phyloP scores from a whole-genome alignment of 768 basidiomycete species.

The Suillus cothurnatus region DNA sequence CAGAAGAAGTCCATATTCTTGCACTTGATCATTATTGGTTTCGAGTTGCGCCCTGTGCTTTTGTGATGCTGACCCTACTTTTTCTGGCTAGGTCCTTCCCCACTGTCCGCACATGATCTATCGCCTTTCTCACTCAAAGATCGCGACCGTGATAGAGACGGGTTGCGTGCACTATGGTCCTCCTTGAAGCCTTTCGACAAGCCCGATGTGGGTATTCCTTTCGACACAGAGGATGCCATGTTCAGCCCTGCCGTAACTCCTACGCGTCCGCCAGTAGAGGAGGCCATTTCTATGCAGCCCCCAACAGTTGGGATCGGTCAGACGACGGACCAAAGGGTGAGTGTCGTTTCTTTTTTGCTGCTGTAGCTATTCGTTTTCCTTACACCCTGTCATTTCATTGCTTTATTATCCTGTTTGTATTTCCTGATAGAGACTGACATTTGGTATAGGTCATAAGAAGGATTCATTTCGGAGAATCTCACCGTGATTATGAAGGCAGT shows the following conservation, averaged over 20 bases:
- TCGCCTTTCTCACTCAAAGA: conserved; percentile 16
- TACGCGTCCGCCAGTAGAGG: background rate
- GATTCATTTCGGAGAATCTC: conserved; percentile 22
- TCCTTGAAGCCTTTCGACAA: conserved; percentile 79
- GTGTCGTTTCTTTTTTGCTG: too few species aligned
- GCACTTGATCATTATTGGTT: too few species aligned
- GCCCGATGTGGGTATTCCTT: conserved; percentile 79
- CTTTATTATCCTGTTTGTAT: background rate
- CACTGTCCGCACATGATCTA: conserved; percentile 3
- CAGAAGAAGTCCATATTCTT: too few species aligned
- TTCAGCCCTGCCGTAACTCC: conserved; percentile 61
- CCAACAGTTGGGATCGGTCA: too few species aligned
- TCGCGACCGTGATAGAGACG: conserved; percentile 42
- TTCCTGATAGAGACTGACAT: background rate
- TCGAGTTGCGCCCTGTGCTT: too few species aligned
- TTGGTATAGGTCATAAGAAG: conserved; percentile 23
- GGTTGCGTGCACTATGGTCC: conserved; percentile 76
- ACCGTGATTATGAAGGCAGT: conserved; percentile 17
- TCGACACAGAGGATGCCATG: conserved; percentile 79
- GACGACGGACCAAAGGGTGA: too few species aligned
- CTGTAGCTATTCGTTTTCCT: too few species aligned
- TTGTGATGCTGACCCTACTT: background rate
- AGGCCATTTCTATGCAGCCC: too few species aligned
- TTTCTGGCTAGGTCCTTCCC: background rate
- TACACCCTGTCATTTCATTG: background rate